phyloP scores from a whole-genome alignment of 1,284 basidiomycete genomes.

The Ceratobasidium sp. region DNA sequence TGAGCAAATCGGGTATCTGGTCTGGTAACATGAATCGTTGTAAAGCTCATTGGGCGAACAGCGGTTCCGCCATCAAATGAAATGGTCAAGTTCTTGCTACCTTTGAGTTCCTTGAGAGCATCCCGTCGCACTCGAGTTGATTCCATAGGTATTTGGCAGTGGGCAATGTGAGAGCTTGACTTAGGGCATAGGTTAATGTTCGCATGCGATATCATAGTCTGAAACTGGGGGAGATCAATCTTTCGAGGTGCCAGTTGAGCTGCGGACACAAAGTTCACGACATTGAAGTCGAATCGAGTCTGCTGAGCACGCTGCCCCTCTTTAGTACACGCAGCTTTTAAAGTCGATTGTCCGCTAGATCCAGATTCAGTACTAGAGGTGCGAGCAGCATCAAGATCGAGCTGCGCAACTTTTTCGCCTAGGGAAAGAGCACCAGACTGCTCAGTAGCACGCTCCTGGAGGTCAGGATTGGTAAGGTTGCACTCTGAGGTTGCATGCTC shows the following conservation, averaged over 20 bases:
- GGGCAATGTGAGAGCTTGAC: conserved; percentile 1
- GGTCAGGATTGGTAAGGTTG: neutral
- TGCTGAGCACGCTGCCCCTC: conserved; percentile 5
- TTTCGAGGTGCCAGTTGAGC: neutral
- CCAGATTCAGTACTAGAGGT: neutral
- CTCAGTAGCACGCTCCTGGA: neutral
- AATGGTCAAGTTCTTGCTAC: conserved; percentile 43
- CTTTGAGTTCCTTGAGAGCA: conserved; percentile 31
- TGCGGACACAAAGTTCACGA: conserved; percentile 2
- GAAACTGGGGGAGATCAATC: conserved; percentile 12
- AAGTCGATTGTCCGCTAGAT: neutral
- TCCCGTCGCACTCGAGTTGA: neutral
- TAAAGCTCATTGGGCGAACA: conserved; percentile 46
- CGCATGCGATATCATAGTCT: neutral
- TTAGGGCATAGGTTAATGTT: neutral
- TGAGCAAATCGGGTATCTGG: conserved; percentile 40
- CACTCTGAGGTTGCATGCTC: neutral
- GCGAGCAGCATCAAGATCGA: neutral
- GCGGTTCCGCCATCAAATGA: conserved; percentile 48
- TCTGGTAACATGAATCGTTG: conserved; percentile 51
- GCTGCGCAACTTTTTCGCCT: neutral
- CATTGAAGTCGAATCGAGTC: conserved; percentile 4
- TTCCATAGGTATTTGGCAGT: conserved; percentile 12
- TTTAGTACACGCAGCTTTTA: neutral
- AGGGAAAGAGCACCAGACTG: neutral